Base-by-base conservation (phyloP, 2,329 filamentous ascomycete genomes). In the Pestalotiopsis sp. region DNA sequence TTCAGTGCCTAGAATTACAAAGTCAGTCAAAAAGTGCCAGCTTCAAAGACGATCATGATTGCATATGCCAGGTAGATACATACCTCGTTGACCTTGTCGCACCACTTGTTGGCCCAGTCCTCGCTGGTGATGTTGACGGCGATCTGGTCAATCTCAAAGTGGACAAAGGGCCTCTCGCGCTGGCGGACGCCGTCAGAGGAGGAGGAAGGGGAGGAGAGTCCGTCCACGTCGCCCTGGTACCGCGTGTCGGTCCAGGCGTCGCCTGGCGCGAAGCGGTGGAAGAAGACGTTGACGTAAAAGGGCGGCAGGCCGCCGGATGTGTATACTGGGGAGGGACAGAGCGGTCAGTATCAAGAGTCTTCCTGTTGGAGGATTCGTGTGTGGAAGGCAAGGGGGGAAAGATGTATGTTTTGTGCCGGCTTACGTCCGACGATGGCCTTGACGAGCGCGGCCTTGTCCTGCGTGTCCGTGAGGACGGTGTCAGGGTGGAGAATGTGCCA, bases 221-320 rank as follows among this genome's bases (percentile, higher is more conserved):
- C 62, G 17, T 41, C 25, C 3, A 49, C 17, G 38, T 25, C 38
- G 38, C 62, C 45, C 38, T 31, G n/a, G 20, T 56, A 65, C 39
- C 45, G 62, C 11, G 17, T 38, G 31, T 58, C 64, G 45, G 75
- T 0, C 64, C 66, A 82, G 65, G 76, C 72, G 5, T 74, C 73
- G 2, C 66, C 67, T 0, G 72, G 68, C 0, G 73, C 57, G 23
- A 81, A 62, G 4, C 74, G 70, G 66, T 80, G 73, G 76, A 83
- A 84, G 65, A 82, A 74, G 5, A 82, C 78, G 23, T 81, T 77
- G 2, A 84, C 82, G 70, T 84, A 84, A 73, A 84, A 84, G n/a
- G 79, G 76, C 0, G 83, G 83, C 1, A 84, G 78, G 6, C 74
- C 75, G 13, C 69, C 17, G 17, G 3, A 5, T 1, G 71, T 74